phyloP scores from a whole-genome alignment of 192 early-diverging fungal species.

The Coemansia furcata region DNA sequence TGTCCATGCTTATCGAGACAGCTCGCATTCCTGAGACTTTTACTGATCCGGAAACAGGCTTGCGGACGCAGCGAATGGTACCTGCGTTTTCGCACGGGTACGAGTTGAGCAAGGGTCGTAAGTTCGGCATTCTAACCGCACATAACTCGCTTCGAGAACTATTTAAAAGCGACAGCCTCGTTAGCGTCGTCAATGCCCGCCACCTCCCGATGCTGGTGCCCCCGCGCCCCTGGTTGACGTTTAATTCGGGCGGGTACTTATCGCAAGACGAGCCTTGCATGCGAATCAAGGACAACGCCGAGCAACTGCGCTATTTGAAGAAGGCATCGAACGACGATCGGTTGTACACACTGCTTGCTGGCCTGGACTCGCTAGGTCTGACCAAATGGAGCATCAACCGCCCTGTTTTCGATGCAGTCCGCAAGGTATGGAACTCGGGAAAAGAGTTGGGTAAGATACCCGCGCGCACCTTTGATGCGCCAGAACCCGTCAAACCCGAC shows the following conservation, averaged over 20 bases:
- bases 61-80: slow-evolving; percentile 58
- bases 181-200: slow-evolving; percentile 64
- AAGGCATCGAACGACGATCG: slow-evolving; percentile 75
- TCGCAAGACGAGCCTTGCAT: slow-evolving; percentile 69
- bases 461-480: slow-evolving; percentile 42
- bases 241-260: slow-evolving; percentile 82
- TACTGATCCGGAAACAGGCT: slow-evolving; percentile 57
- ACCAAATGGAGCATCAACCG: slow-evolving; percentile 89
- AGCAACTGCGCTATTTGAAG: slow-evolving; percentile 76
- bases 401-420: slow-evolving; percentile 71
- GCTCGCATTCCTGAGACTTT: slow-evolving; percentile 66
- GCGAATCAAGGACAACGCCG: slow-evolving; percentile 66
- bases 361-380: slow-evolving; percentile 84
- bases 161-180: slow-evolving; percentile 59
- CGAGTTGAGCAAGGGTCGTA: slow-evolving; percentile 59
- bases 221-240: slow-evolving; percentile 88
- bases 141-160: slow-evolving; percentile 68
- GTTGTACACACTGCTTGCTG: slow-evolving; percentile 65
- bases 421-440: slow-evolving; percentile 88
- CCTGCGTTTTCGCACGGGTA: slow-evolving; percentile 81
- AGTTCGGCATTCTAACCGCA: slow-evolving; percentile 70
- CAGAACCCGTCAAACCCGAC: slow-evolving; percentile 61
- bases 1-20: slow-evolving; percentile 65
- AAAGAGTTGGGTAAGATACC: slow-evolving; percentile 73
- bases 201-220: slow-evolving; percentile 92